These are phyloP conservation scores for Pterocarpus macrocarpus DNA, from an alignment of 306 rosid genomes.

Conservation along the genomic window DNA sequence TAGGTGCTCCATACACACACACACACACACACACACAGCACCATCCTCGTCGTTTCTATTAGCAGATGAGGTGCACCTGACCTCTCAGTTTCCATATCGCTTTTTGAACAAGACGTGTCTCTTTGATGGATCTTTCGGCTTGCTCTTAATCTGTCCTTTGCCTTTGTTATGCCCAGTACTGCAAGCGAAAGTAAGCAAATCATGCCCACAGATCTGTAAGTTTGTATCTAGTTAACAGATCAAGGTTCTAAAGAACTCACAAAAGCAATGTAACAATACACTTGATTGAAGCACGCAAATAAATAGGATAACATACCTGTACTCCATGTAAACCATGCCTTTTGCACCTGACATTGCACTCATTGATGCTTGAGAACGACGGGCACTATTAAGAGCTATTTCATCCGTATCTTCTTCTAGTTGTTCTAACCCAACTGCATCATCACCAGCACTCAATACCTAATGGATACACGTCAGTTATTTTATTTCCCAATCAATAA, in stretches of 20 bases:
- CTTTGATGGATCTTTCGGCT: conserved; percentile 93
- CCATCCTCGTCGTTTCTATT: conserved; percentile 1
- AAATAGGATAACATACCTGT: conserved; percentile 62
- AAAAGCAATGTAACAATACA: not conserved
- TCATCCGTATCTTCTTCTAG: conserved; percentile 92
- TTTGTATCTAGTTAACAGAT: conserved; percentile 3
- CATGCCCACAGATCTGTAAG: conserved; percentile 20
- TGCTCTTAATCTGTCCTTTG: conserved; percentile 77
- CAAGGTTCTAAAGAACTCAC: conserved; percentile 21
- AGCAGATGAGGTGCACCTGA: conserved; percentile 33
- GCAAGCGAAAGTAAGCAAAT: conserved; percentile 39
- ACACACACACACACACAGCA: not conserved
- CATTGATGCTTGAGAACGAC: conserved; percentile 82
- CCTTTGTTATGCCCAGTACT: conserved; percentile 72
- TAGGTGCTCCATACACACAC: not conserved
- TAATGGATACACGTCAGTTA: conserved; percentile 49
- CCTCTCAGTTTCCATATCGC: conserved; percentile 60
- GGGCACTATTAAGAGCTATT: conserved; percentile 75
- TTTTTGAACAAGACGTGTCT: conserved; percentile 76
- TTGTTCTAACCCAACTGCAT: conserved; percentile 91
- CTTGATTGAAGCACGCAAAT: conserved; percentile 14
- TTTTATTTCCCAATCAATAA: conserved; percentile 19
- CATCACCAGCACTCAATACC: conserved; percentile 93
- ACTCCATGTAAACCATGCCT: conserved; percentile 96
- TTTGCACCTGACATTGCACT: conserved; percentile 96